Conservation (phyloP, 2,329 filamentous ascomycete genomes). For the Penicillium sp. region DNA sequence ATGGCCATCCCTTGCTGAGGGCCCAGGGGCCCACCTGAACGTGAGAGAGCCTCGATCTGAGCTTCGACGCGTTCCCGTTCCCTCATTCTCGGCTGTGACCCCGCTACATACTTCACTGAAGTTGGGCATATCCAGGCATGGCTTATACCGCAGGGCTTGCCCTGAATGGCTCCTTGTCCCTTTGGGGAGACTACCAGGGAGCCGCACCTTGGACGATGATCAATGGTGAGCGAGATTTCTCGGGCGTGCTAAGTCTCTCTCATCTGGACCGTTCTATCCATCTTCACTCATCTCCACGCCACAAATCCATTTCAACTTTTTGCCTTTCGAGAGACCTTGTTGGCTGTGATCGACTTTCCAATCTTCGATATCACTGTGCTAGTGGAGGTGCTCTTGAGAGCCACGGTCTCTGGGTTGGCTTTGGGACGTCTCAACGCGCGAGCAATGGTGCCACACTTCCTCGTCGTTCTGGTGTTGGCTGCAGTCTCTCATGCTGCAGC, state of each 20-base stretch:
- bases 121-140: constrained; percentile 37
- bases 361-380: constrained; percentile 5
- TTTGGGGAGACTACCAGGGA: constrained; percentile 24
- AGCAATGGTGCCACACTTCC: constrained; percentile 25
- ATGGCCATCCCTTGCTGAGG: constrained; percentile 30
- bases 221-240: not conserved
- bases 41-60: constrained; percentile 18
- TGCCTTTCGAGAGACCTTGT: not conserved
- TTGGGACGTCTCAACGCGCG: constrained; percentile 10
- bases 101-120: constrained; percentile 33
- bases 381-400: constrained; percentile 11
- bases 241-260: constrained; percentile 9
- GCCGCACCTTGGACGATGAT: constrained; percentile 18
- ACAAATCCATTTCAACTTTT: constrained; percentile 2
- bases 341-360: constrained; percentile 1
- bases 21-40: constrained; percentile 21
- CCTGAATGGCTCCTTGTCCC: constrained; percentile 31
- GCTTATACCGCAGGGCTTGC: constrained; percentile 31
- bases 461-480: constrained; percentile 23
- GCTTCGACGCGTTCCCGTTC: constrained; percentile 15
- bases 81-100: constrained; percentile 24
- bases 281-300: constrained; percentile 9
- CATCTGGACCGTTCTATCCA: constrained; percentile 13
- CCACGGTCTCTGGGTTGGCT: constrained; percentile 12
- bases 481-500: constrained; percentile 28